Evolutionary conservation across 352 stramenopile genomes (phyloP).

Genomic region (Lagenidium giganteum): DNA sequence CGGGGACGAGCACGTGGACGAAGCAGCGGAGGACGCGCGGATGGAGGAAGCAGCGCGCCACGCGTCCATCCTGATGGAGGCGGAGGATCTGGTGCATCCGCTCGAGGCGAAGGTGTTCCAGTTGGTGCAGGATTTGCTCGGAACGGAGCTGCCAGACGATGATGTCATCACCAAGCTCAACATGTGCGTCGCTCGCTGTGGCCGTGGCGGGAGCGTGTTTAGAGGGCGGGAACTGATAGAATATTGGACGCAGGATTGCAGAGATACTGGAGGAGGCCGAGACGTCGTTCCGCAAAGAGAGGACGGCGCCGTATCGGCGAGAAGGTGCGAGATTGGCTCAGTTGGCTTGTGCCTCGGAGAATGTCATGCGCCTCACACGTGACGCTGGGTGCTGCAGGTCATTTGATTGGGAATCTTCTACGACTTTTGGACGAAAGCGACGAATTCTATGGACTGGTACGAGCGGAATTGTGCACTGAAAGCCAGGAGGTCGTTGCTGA

Average conservation of each 20-base stretch:
- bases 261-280: conserved; percentile 78
- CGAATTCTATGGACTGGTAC: conserved; percentile 78
- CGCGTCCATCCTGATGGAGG: conserved; percentile 19
- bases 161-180: conserved; percentile 70
- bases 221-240: neutral
- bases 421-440: conserved; percentile 78
- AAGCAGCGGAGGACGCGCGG: conserved; percentile 3
- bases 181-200: conserved; percentile 37
- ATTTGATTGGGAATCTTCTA: conserved; percentile 74
- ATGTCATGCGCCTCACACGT: no score
- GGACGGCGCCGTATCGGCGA: conserved; percentile 58
- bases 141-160: conserved; percentile 45
- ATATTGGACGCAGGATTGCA: conserved; percentile 38
- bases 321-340: conserved; percentile 38
- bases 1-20: conserved; percentile 13
- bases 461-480: conserved; percentile 1
- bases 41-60: conserved; percentile 6
- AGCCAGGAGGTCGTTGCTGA: conserved; percentile 1
- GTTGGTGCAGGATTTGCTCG: conserved; percentile 63
- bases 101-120: conserved; percentile 56
- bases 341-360: neutral
- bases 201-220: conserved; percentile 3
- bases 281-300: conserved; percentile 68
- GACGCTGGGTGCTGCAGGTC: conserved; percentile 21
- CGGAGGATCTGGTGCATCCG: conserved; percentile 45